Conservation (phyloP, 768 basidiomycete species). For the Amyloporia xantha region DNA sequence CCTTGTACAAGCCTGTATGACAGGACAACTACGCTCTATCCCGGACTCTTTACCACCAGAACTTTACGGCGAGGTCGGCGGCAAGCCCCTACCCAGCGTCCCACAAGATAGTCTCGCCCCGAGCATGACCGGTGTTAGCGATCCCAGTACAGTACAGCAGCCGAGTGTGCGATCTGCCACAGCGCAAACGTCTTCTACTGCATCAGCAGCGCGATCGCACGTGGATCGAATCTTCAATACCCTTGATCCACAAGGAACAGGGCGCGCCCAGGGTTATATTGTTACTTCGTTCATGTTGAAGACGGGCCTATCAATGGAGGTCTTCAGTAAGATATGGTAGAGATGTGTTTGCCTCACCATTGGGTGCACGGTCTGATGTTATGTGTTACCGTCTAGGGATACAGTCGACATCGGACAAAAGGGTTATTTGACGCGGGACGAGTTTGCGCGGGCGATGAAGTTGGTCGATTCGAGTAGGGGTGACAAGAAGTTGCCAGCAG, state of each 20-base stretch:
- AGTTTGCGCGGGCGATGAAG: slow-evolving; percentile 16
- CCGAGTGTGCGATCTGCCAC: too few species aligned
- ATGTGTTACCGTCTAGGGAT: slow-evolving; percentile 8
- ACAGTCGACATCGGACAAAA: slow-evolving; percentile 11
- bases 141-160: too few species aligned
- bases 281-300: slow-evolving; percentile 10
- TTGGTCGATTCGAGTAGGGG: slow-evolving; percentile 15
- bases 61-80: slow-evolving; percentile 37
- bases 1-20: slow-evolving; percentile 54
- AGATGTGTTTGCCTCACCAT: too few species aligned
- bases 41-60: slow-evolving; percentile 36
- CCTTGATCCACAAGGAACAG: slow-evolving; percentile 10
- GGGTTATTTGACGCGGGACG: slow-evolving; percentile 12
- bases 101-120: too few species aligned
- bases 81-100: not conserved
- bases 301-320: slow-evolving; percentile 8
- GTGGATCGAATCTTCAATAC: slow-evolving; percentile 12
- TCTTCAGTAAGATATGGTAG: slow-evolving; percentile 16
- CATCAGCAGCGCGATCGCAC: too few species aligned
- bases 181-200: too few species aligned
- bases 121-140: too few species aligned
- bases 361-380: not conserved
- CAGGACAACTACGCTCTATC: slow-evolving; percentile 29
- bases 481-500: slow-evolving; percentile 13
- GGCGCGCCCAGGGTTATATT: slow-evolving; percentile 7